These are phyloP conservation scores for Russula virescens DNA, from an alignment of 768 basidiomycete species.

Conservation along the genomic window DNA sequence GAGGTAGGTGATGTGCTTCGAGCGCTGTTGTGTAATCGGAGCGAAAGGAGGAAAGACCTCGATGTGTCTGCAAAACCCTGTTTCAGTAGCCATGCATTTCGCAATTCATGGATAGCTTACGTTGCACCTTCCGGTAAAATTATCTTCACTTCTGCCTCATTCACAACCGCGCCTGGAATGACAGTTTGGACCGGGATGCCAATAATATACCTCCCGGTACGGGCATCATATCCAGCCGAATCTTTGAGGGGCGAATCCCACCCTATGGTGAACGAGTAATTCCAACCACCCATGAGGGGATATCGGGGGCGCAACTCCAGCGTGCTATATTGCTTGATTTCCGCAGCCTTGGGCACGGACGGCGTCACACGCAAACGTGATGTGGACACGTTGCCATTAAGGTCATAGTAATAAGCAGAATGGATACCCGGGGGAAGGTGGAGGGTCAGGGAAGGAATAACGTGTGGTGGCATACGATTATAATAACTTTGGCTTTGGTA, in stretches of 20 bases:
- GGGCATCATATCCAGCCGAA: constrained; percentile 57
- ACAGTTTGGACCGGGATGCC: constrained; percentile 83
- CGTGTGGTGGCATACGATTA: constrained; percentile 59
- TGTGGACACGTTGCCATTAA: constrained; percentile 94
- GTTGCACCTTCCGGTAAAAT: constrained; percentile 93
- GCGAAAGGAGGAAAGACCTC: constrained; percentile 74
- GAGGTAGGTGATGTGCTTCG: constrained; percentile 81
- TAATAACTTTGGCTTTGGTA: constrained; percentile 75
- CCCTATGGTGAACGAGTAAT: constrained; percentile 90
- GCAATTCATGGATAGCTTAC: constrained; percentile 47
- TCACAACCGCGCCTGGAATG: constrained; percentile 72
- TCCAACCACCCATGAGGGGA: constrained; percentile 95
- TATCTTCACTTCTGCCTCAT: constrained; percentile 72
- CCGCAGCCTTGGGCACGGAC: constrained; percentile 52
- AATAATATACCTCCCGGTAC: constrained; percentile 61
- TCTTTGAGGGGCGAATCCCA: constrained; percentile 87
- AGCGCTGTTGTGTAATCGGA: constrained; percentile 50
- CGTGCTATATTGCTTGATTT: constrained; percentile 50
- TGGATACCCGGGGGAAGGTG: constrained; percentile 79
- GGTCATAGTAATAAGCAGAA: constrained; percentile 84
- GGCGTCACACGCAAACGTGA: constrained; percentile 73
- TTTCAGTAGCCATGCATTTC: constrained; percentile 12
- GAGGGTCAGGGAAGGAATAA: constrained; percentile 66
- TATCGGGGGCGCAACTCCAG: constrained; percentile 87
- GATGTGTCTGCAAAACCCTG: constrained; percentile 54